A percentile compares a stretch with the other conserved stretches of the same genome.
phyloP scores from a whole-genome alignment of 345 rosid genomes.

The Bruguiera sexangula region DNA sequence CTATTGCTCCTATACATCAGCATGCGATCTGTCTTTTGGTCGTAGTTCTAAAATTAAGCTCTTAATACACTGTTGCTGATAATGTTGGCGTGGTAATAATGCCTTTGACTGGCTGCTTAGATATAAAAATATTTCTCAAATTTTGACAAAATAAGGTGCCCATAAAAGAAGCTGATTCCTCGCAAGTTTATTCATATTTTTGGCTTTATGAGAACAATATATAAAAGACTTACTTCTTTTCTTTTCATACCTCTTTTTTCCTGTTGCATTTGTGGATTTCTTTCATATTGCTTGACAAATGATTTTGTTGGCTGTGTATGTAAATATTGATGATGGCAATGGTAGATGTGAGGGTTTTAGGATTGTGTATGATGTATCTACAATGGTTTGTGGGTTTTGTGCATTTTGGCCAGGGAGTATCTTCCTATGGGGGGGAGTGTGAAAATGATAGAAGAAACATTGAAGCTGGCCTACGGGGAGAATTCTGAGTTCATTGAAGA shows the following conservation, averaged over 20 bases:
- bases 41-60: too few species aligned
- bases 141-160: neutral
- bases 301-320: too few species aligned
- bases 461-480: conserved; percentile 93
- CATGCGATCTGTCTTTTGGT: too few species aligned
- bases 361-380: neutral
- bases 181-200: neutral
- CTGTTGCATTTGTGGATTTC: too few species aligned
- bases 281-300: too few species aligned
- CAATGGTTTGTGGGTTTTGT: neutral
- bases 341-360: too few species aligned
- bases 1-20: too few species aligned
- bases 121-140: neutral
- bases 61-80: too few species aligned
- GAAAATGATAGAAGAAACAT: conserved; percentile 80
- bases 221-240: too few species aligned
- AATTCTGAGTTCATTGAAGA: conserved; percentile 72
- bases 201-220: too few species aligned
- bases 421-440: conserved; percentile 99
- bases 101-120: neutral
- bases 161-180: neutral
- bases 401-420: conserved; percentile 64
- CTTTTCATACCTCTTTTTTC: too few species aligned
- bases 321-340: too few species aligned
- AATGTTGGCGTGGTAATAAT: neutral